A percentile compares a stretch with the other conserved stretches of the same genome.
These are phyloP conservation scores for Sapria himalayana DNA, from an alignment of 345 rosid genomes.

Conservation along the genomic window DNA sequence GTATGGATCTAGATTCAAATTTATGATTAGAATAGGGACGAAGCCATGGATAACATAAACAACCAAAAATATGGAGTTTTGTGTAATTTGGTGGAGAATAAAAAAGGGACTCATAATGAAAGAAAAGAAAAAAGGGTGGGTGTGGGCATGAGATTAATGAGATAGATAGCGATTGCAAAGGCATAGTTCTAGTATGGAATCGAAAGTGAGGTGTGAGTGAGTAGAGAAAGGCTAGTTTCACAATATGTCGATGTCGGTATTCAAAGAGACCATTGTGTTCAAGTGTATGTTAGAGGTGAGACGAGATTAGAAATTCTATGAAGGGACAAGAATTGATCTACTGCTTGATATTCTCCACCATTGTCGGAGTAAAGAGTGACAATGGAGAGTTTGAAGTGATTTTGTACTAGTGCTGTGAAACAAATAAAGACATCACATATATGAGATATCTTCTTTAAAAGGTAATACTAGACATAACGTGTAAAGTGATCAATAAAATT, in stretches of 20 bases:
- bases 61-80: no score
- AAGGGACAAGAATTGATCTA: neutral
- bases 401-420: neutral
- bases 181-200: neutral
- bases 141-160: neutral
- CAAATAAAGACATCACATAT: neutral
- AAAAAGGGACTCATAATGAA: neutral
- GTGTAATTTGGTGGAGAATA: neutral
- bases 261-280: neutral
- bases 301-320: neutral
- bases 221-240: no score
- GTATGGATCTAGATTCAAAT: neutral
- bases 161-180: neutral
- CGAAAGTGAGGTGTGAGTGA: neutral
- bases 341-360: neutral
- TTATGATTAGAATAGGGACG: neutral
- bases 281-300: neutral
- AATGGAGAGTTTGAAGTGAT: neutral
- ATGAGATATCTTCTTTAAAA: neutral
- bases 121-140: neutral
- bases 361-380: neutral
- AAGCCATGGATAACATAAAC: neutral
- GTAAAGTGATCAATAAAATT: no score
- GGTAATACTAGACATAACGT: no score
- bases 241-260: neutral